Conservation (phyloP, 495 filamentous ascomycete genomes). For the Lasiosphaeria ovina region DNA sequence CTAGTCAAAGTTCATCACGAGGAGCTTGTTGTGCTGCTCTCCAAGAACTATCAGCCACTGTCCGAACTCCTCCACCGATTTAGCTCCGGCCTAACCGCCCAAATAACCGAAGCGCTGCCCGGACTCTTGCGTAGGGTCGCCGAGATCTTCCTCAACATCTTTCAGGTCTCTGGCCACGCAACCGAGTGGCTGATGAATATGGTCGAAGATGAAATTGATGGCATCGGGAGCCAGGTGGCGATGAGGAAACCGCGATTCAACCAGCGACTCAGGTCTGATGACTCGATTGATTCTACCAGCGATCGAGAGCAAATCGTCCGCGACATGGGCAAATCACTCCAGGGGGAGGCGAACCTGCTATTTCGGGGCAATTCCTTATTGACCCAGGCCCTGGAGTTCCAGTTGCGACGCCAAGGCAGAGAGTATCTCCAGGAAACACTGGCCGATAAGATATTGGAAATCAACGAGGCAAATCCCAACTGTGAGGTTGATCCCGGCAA, state of each 20-base stretch:
- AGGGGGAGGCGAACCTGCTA: slow-evolving; percentile 85
- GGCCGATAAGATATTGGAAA: slow-evolving; percentile 77
- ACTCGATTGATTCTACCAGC: slow-evolving; percentile 61
- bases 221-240: slow-evolving; percentile 72
- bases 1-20: slow-evolving; percentile 80
- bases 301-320: slow-evolving; percentile 55
- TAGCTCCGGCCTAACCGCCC: slow-evolving; percentile 74
- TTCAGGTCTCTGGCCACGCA: slow-evolving; percentile 86
- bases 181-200: slow-evolving; percentile 90
- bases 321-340: slow-evolving; percentile 62
- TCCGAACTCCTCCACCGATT: slow-evolving; percentile 85
- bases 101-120: slow-evolving; percentile 78
- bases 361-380: slow-evolving; percentile 94
- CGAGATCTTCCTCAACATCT: slow-evolving; percentile 88
- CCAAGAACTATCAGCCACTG: slow-evolving; percentile 78
- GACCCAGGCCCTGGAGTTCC: slow-evolving; percentile 88
- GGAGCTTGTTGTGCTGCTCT: slow-evolving; percentile 84
- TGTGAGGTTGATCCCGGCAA: slow-evolving; percentile 92
- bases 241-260: slow-evolving; percentile 71
- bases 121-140: slow-evolving; percentile 74
- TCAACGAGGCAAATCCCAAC: slow-evolving; percentile 82
- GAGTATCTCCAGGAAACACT: slow-evolving; percentile 91
- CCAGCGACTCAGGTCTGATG: slow-evolving; percentile 73
- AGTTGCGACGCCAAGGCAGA: slow-evolving; percentile 92
- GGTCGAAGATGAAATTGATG: slow-evolving; percentile 96